phyloP scores from a whole-genome alignment of 129 eudicot genomes.

The Gnaphalium uliginosum region DNA sequence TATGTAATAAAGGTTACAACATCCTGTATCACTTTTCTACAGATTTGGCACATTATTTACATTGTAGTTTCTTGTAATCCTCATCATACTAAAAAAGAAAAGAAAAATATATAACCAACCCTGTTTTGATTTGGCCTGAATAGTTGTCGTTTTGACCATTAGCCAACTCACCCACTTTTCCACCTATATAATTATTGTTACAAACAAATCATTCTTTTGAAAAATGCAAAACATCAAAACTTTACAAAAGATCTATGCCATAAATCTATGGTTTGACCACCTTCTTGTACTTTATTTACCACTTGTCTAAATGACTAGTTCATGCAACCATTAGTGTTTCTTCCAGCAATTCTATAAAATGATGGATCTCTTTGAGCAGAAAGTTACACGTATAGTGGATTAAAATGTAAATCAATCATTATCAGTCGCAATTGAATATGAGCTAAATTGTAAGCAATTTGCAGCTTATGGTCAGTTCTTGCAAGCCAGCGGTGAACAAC shows the following conservation, averaged over 20 bases:
- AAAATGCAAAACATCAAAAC: background rate
- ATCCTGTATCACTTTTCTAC: too few relatives aligned
- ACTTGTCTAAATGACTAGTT: background rate
- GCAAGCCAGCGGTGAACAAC: conserved; percentile 93
- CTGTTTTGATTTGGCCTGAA: background rate
- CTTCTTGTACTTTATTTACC: too few relatives aligned
- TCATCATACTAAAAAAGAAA: background rate
- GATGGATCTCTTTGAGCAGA: background rate
- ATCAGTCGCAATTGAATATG: background rate
- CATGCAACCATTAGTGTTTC: background rate
- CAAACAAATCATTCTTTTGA: too few relatives aligned
- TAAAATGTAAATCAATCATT: background rate
- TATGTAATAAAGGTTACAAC: background rate
- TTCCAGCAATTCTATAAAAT: background rate
- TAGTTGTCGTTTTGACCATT: background rate
- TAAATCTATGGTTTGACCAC: too few relatives aligned
- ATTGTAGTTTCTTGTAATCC: background rate
- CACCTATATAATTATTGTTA: background rate
- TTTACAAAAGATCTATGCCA: too few relatives aligned
- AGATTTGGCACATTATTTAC: background rate
- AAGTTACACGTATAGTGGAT: background rate
- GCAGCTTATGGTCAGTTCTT: conserved; percentile 97
- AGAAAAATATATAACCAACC: background rate
- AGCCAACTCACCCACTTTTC: background rate
- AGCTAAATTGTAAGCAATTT: conserved; percentile 23